These are phyloP conservation scores for Ceratobasidium sp. DNA, from an alignment of 1,284 basidiomycete species.

Conservation along the genomic window DNA sequence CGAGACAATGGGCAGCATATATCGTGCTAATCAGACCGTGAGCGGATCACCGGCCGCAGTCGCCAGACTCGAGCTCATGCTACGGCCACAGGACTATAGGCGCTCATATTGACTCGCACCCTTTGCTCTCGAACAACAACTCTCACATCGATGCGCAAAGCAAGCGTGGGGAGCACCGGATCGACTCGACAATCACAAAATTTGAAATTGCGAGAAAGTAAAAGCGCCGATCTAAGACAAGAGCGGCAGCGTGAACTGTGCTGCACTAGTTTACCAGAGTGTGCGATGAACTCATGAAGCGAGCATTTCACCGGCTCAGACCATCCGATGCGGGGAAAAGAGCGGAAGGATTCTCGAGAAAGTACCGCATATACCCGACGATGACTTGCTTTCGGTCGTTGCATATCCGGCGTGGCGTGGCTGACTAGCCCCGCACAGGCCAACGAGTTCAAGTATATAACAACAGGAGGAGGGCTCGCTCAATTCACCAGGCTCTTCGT, in stretches of 20 bases:
- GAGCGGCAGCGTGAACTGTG: neutral
- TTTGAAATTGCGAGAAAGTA: neutral
- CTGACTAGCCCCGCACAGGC: neutral
- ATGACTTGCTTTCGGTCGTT: neutral
- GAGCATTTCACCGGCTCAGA: neutral
- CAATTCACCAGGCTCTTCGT: neutral
- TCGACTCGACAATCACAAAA: neutral
- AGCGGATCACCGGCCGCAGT: neutral
- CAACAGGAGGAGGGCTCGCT: no score
- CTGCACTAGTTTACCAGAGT: neutral
- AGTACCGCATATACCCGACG: constrained; percentile 4
- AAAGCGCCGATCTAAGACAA: neutral
- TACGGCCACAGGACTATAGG: neutral
- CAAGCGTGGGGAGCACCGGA: neutral
- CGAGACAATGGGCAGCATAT: no score
- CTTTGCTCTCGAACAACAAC: neutral
- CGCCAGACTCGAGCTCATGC: neutral
- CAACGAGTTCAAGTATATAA: neutral
- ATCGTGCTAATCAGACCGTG: neutral
- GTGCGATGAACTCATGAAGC: neutral
- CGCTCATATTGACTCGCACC: constrained; percentile 8
- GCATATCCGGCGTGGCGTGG: neutral
- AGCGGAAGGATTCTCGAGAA: neutral
- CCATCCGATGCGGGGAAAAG: neutral
- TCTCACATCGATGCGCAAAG: constrained; percentile 8